These are phyloP conservation scores for Candida frijolesensis DNA, from an alignment of 1,139 yeast species.

Conservation along the genomic window DNA sequence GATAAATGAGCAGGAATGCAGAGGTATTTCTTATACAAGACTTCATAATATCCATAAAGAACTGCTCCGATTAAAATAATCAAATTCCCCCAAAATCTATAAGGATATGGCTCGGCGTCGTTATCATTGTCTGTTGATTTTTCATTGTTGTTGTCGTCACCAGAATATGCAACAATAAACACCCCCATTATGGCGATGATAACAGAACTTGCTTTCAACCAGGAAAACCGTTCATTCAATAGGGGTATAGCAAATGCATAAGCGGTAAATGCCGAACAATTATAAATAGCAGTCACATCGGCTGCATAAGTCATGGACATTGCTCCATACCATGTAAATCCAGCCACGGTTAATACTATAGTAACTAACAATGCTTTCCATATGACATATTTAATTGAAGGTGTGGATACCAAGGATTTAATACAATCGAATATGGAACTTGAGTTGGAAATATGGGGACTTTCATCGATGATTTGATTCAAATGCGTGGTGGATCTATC, in stretches of 20 bases:
- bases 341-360: constrained; percentile 70
- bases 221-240: constrained; percentile 63
- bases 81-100: constrained; percentile 69
- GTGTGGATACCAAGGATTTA: constrained; percentile 38
- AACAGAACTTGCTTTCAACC: constrained; percentile 71
- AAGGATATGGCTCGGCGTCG: constrained; percentile 45
- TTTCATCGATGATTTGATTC: constrained; percentile 37
- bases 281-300: constrained; percentile 88
- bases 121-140: not conserved
- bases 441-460: constrained; percentile 44
- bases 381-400: constrained; percentile 52
- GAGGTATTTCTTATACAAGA: constrained; percentile 70
- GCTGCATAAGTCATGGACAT: constrained; percentile 81
- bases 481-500: constrained; percentile 39
- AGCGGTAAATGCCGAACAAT: constrained; percentile 88
- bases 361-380: constrained; percentile 49
- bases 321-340: constrained; percentile 84
- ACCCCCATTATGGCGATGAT: constrained; percentile 74
- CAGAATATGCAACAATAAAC: constrained; percentile 76
- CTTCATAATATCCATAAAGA: constrained; percentile 83
- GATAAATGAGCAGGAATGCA: constrained; percentile 69
- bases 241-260: constrained; percentile 82
- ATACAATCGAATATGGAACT: constrained; percentile 40
- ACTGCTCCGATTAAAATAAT: constrained; percentile 79
- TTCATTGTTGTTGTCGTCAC: constrained; percentile 34